phyloP scores from a whole-genome alignment of 306 rosid species.

The Trichosanthes truncata region DNA sequence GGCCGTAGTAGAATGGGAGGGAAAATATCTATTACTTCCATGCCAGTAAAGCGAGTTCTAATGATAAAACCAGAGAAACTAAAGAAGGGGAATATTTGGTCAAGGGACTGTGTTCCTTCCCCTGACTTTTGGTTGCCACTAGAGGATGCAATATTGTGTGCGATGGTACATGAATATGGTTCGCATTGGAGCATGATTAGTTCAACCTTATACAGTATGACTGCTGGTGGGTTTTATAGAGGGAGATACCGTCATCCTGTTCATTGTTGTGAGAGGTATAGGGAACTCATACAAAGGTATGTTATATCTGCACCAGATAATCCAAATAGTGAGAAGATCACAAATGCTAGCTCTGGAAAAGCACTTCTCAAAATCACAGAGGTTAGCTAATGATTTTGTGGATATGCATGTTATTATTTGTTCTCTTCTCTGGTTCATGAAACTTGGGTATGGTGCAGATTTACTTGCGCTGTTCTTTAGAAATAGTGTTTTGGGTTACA shows the following conservation, averaged over 20 bases:
- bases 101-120: slow-evolving; percentile 77
- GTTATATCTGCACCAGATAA: slow-evolving; percentile 50
- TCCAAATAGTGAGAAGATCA: slow-evolving; percentile 59
- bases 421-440: background rate
- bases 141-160: slow-evolving; percentile 93
- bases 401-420: background rate
- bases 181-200: slow-evolving; percentile 88
- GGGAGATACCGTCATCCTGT: slow-evolving; percentile 94
- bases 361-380: slow-evolving; percentile 90
- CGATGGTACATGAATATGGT: slow-evolving; percentile 89
- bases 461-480: background rate
- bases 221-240: slow-evolving; percentile 81
- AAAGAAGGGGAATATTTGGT: slow-evolving; percentile 75
- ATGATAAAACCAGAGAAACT: slow-evolving; percentile 78
- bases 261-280: slow-evolving; percentile 92
- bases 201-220: slow-evolving; percentile 63
- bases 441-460: background rate
- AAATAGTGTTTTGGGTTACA: background rate
- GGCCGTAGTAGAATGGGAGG: slow-evolving; percentile 82
- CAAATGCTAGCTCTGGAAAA: slow-evolving; percentile 73
- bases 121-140: slow-evolving; percentile 88
- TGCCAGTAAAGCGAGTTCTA: slow-evolving; percentile 77
- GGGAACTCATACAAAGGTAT: slow-evolving; percentile 80
- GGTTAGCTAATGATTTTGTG: slow-evolving; percentile 36
- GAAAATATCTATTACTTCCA: slow-evolving; percentile 72